Evolutionary conservation across 805 yeast species (phyloP).

Genomic region (Wickerhamiella qilinensis): DNA sequence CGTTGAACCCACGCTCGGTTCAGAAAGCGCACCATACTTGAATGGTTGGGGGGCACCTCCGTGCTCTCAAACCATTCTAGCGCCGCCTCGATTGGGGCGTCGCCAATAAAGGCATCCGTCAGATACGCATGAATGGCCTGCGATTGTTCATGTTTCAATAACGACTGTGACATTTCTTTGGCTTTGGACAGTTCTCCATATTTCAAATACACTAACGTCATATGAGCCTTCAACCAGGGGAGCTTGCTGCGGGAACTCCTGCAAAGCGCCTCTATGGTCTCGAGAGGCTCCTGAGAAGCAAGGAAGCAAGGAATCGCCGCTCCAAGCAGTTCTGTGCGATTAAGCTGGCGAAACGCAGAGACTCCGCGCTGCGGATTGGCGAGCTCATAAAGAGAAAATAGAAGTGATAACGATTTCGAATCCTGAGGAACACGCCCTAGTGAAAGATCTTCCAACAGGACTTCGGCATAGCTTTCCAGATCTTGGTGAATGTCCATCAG

Average conservation of each 20-base stretch:
- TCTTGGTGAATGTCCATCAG: constrained; percentile 2
- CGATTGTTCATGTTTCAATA: background rate
- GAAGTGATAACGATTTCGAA: constrained; percentile 3
- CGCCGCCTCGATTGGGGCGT: constrained; percentile 13
- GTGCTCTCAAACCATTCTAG: constrained; percentile 3
- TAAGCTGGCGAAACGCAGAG: constrained; percentile 5
- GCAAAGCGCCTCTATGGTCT: constrained; percentile 6
- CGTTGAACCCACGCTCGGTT: constrained; percentile 5
- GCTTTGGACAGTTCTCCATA: constrained; percentile 8
- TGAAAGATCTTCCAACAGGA: constrained; percentile 6
- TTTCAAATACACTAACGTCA: constrained; percentile 5
- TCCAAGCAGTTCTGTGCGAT: constrained; percentile 4
- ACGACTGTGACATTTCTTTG: background rate
- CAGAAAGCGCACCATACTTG: constrained; percentile 12
- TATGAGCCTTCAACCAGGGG: constrained; percentile 4
- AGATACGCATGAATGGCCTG: constrained; percentile 4
- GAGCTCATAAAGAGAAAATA: constrained; percentile 10
- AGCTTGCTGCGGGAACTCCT: constrained; percentile 2
- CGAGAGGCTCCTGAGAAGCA: constrained; percentile 8
- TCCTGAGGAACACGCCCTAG: constrained; percentile 1
- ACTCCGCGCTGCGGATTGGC: constrained; percentile 13
- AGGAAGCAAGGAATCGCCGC: constrained; percentile 15
- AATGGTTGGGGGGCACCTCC: constrained; percentile 9
- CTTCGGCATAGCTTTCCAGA: constrained; percentile 6
- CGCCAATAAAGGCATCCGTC: constrained; percentile 14